Percentiles rank a stretch among this genome's conserved stretches.
phyloP scores from a whole-genome alignment of 768 basidiomycete genomes.

The Russula sp. region DNA sequence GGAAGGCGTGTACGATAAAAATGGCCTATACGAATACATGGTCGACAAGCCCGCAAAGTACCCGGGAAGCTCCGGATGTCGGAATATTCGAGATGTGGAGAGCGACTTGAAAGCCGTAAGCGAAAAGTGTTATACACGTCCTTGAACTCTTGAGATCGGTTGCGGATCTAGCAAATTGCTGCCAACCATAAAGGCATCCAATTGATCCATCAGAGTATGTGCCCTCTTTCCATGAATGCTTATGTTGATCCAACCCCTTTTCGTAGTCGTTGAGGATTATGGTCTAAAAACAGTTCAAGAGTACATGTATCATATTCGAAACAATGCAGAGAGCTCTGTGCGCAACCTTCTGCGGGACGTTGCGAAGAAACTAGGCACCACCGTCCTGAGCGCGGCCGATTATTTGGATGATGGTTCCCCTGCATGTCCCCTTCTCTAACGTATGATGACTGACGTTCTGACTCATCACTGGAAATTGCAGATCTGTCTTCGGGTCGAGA shows the following conservation, averaged over 20 bases:
- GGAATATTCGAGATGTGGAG: slow-evolving; percentile 85
- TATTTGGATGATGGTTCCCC: slow-evolving; percentile 87
- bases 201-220: slow-evolving; percentile 70
- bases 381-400: slow-evolving; percentile 64
- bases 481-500: slow-evolving; percentile 73
- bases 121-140: slow-evolving; percentile 9
- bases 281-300: slow-evolving; percentile 81
- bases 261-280: slow-evolving; percentile 78
- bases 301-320: slow-evolving; percentile 88
- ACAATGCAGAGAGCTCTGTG: slow-evolving; percentile 85
- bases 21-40: slow-evolving; percentile 73
- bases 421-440: slow-evolving; percentile 36
- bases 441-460: background rate
- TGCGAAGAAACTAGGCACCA: slow-evolving; percentile 59
- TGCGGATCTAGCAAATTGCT: slow-evolving; percentile 67
- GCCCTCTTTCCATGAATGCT: background rate
- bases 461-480: slow-evolving; percentile 27
- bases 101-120: slow-evolving; percentile 86
- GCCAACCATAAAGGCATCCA: slow-evolving; percentile 91
- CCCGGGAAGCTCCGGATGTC: slow-evolving; percentile 81
- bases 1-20: slow-evolving; percentile 70
- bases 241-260: slow-evolving; percentile 11
- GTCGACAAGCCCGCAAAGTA: slow-evolving; percentile 74
- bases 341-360: slow-evolving; percentile 75
- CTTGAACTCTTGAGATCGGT: slow-evolving; percentile 5